Percentiles rank a stretch among this genome's conserved stretches.
Conservation (phyloP, 106 monocot species). For the Dendrobium officinale region DNA sequence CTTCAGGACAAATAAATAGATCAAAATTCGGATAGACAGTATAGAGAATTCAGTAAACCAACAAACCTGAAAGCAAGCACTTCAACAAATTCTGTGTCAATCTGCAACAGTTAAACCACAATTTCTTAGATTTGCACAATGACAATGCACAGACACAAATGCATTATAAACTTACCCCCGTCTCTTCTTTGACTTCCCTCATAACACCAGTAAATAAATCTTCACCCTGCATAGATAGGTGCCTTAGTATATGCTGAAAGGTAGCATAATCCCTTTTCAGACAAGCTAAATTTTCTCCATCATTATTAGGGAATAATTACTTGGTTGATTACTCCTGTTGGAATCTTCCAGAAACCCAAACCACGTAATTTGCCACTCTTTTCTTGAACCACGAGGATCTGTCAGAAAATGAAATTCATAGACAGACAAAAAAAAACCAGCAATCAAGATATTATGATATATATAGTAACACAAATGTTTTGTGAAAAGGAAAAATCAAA, state of each 20-base stretch:
- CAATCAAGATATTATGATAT: not conserved
- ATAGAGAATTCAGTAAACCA: not conserved
- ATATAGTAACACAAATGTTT: not conserved
- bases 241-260: not conserved
- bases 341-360: constrained; percentile 80
- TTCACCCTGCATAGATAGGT: constrained; percentile 56
- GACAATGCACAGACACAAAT: not conserved
- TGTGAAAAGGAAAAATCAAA: not conserved
- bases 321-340: constrained; percentile 85
- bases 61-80: constrained; percentile 83
- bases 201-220: constrained; percentile 64
- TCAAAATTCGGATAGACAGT: not conserved
- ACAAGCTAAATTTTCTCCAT: not conserved
- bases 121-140: not conserved
- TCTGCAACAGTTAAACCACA: constrained; percentile 32
- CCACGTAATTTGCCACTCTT: constrained; percentile 62
- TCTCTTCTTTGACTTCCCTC: constrained; percentile 98
- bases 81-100: constrained; percentile 85
- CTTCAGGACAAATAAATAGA: not conserved
- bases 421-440: not conserved
- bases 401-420: constrained; percentile 12
- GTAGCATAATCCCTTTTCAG: not conserved
- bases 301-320: constrained; percentile 25
- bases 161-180: constrained; percentile 56
- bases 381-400: constrained; percentile 94